Conservation (phyloP, 495 filamentous ascomycete species). For the Aspergillus coremiiformis region DNA sequence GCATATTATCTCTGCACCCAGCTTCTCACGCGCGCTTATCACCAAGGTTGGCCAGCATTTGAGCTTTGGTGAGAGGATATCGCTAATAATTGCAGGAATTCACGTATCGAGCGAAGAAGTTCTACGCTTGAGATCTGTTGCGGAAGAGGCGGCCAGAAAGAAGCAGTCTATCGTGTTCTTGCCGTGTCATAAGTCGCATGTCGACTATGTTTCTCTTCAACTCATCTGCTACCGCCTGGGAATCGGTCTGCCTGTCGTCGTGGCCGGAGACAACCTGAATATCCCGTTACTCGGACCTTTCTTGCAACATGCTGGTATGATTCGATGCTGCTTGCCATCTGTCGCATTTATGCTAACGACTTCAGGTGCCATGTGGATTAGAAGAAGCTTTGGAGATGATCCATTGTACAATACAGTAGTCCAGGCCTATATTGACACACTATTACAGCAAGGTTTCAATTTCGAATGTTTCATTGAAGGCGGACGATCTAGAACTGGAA, state of each 20-base stretch:
- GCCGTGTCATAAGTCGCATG: slow-evolving; percentile 87
- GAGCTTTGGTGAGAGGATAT: background rate
- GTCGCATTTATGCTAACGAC: slow-evolving; percentile 9
- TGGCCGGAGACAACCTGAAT: slow-evolving; percentile 93
- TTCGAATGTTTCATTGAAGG: slow-evolving; percentile 97
- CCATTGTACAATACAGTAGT: slow-evolving; percentile 83
- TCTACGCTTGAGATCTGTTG: slow-evolving; percentile 68
- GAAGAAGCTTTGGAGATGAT: slow-evolving; percentile 87
- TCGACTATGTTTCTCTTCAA: slow-evolving; percentile 92
- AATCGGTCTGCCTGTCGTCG: slow-evolving; percentile 81
- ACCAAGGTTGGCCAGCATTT: slow-evolving; percentile 56
- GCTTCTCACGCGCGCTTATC: slow-evolving; percentile 84
- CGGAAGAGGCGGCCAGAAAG: slow-evolving; percentile 70
- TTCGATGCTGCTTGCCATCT: background rate
- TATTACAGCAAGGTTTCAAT: slow-evolving; percentile 85
- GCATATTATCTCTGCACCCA: slow-evolving; percentile 89
- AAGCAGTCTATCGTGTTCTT: slow-evolving; percentile 96
- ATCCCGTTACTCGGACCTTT: slow-evolving; percentile 85
- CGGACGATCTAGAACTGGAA: slow-evolving; percentile 84
- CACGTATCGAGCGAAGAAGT: slow-evolving; percentile 95
- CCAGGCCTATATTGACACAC: slow-evolving; percentile 89
- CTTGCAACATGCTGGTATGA: slow-evolving; percentile 78
- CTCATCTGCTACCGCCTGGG: slow-evolving; percentile 91
- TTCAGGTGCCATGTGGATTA: slow-evolving; percentile 88
- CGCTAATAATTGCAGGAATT: slow-evolving; percentile 46